Conservation (phyloP, 176 grass and related monocot genomes). For the Hordeum marinum region DNA sequence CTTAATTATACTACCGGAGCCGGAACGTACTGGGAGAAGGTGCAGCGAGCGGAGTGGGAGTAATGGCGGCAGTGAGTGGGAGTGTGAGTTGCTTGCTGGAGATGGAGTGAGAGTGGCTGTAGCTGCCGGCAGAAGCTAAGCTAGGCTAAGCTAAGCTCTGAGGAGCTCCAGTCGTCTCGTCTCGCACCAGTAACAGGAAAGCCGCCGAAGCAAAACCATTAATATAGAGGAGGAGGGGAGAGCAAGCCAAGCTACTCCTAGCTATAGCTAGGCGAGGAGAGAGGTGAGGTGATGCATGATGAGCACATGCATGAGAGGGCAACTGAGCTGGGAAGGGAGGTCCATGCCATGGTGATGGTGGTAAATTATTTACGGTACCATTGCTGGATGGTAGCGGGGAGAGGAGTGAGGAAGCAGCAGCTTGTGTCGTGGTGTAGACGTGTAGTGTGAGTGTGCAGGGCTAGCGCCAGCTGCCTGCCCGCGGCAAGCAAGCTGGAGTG, state of each 20-base stretch:
- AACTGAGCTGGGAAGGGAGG: not conserved
- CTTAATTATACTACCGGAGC: not conserved
- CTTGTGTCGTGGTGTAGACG: too few relatives aligned
- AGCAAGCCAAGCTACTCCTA: not conserved
- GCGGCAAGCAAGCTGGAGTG: not conserved
- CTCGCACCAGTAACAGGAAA: constrained; percentile 18
- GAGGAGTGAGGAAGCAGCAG: too few relatives aligned
- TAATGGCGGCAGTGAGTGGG: not conserved
- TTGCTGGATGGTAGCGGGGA: too few relatives aligned
- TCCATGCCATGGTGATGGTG: not conserved
- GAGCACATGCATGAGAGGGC: not conserved
- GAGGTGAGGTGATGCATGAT: not conserved
- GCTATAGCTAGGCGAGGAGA: not conserved
- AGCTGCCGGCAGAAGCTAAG: not conserved
- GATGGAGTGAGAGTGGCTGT: not conserved
- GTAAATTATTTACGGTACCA: not conserved
- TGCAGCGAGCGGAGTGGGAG: not conserved
- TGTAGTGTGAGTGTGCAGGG: too few relatives aligned
- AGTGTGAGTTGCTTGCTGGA: not conserved
- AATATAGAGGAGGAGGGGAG: not conserved
- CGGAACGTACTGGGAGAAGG: not conserved
- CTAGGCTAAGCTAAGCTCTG: not conserved
- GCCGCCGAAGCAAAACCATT: constrained; percentile 19
- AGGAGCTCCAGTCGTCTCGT: not conserved
- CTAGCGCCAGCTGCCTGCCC: too few relatives aligned